A percentile compares a stretch with the other conserved stretches of the same genome.
phyloP scores from a whole-genome alignment of 371 early-diverging fungal species.

The Mucor indicus region DNA sequence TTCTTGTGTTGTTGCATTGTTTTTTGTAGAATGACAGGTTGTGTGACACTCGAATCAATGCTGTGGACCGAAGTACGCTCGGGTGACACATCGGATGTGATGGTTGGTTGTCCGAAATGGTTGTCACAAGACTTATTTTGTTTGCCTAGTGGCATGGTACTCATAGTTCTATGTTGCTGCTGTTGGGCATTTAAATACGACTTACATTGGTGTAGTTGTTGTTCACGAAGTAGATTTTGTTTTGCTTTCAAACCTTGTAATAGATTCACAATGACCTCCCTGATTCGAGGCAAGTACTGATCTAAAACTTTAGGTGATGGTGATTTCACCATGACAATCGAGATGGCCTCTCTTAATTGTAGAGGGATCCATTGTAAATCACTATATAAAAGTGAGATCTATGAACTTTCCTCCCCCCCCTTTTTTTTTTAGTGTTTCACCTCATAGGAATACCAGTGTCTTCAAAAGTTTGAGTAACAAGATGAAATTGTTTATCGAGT shows the following conservation, averaged over 20 bases:
- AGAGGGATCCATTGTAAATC: conserved; percentile 58
- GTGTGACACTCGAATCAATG: too few species aligned
- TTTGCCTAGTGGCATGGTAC: conserved; percentile 26
- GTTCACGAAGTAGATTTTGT: conserved; percentile 49
- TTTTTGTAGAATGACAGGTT: conserved; percentile 6
- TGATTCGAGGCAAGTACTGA: conserved; percentile 56
- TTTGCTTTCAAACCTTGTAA: conserved; percentile 60
- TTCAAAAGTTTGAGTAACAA: conserved; percentile 55
- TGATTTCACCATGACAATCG: conserved; percentile 50
- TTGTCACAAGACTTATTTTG: conserved; percentile 18
- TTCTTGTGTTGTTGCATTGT: not conserved
- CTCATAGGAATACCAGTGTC: conserved; percentile 53
- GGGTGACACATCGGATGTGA: conserved; percentile 26
- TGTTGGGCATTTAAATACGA: conserved; percentile 14
- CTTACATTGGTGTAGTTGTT: conserved; percentile 16
- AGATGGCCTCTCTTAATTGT: conserved; percentile 52
- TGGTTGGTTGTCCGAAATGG: conserved; percentile 15
- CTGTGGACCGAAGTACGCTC: too few species aligned
- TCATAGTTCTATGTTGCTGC: too few species aligned
- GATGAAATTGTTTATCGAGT: conserved; percentile 53
- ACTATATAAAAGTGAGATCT: conserved; percentile 25
- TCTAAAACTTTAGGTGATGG: conserved; percentile 54
- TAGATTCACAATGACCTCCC: conserved; percentile 60
- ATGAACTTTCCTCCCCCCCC: too few species aligned
- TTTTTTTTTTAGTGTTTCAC: conserved; percentile 41